Percentiles rank a stretch among this genome's conserved stretches.
phyloP scores from a whole-genome alignment of 129 eudicot species.

The Artemisia annua region DNA sequence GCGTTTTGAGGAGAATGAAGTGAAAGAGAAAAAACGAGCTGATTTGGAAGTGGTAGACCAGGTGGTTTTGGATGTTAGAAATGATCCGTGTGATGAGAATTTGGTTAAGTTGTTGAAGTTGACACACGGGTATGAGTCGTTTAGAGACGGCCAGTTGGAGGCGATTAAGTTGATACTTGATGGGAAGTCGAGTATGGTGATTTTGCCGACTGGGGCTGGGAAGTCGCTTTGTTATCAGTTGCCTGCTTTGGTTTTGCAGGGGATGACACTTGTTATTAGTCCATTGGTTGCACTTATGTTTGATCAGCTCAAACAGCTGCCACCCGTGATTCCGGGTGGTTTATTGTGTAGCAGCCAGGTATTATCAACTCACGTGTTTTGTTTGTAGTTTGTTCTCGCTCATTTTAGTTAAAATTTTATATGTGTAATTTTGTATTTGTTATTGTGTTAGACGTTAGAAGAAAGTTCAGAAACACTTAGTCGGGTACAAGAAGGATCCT shows the following conservation, averaged over 20 bases:
- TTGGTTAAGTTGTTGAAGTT: slow-evolving; percentile 67
- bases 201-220: slow-evolving; percentile 96
- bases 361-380: slow-evolving; percentile 1
- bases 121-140: slow-evolving; percentile 76
- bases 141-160: slow-evolving; percentile 85
- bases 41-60: slow-evolving; percentile 49
- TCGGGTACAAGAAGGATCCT: slow-evolving; percentile 61
- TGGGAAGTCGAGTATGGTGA: slow-evolving; percentile 81
- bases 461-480: slow-evolving; percentile 69
- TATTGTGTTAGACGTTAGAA: slow-evolving; percentile 56
- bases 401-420: slow-evolving; percentile 6
- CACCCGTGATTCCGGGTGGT: slow-evolving; percentile 74
- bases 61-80: slow-evolving; percentile 57
- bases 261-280: slow-evolving; percentile 87
- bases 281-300: slow-evolving; percentile 92
- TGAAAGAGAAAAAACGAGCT: slow-evolving; percentile 16
- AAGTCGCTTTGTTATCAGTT: slow-evolving; percentile 94
- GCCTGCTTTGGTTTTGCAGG: slow-evolving; percentile 77
- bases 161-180: slow-evolving; percentile 75
- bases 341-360: slow-evolving; percentile 88
- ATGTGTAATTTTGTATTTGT: slow-evolving; percentile 2
- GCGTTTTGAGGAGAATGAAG: slow-evolving; percentile 35
- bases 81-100: slow-evolving; percentile 79
- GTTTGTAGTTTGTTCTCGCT: slow-evolving; percentile 13
- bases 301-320: slow-evolving; percentile 88